These are phyloP conservation scores for Saturnispora kantuleensis DNA, from an alignment of 805 yeast species.

Conservation along the genomic window DNA sequence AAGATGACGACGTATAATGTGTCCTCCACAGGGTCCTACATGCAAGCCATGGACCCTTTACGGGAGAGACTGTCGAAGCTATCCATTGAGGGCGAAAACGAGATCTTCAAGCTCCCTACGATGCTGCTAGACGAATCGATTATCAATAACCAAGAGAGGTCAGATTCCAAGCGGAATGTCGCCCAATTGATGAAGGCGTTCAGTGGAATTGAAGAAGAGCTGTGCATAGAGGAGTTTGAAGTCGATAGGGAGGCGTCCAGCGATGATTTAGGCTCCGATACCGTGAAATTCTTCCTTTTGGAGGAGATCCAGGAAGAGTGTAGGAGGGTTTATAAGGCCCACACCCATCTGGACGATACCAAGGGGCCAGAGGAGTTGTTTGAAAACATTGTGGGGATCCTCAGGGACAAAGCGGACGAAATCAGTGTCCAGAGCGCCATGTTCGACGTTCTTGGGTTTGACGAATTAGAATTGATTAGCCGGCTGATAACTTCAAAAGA, in stretches of 20 bases:
- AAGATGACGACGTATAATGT: slow-evolving; percentile 44
- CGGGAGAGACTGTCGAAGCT: slow-evolving; percentile 35
- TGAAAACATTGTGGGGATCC: slow-evolving; percentile 24
- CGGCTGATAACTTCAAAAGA: slow-evolving; percentile 42
- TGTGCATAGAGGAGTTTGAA: slow-evolving; percentile 9
- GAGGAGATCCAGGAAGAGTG: slow-evolving; percentile 18
- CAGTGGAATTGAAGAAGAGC: slow-evolving; percentile 21
- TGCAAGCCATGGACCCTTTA: slow-evolving; percentile 72
- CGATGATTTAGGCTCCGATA: background rate
- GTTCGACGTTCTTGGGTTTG: slow-evolving; percentile 78
- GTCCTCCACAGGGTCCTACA: slow-evolving; percentile 61
- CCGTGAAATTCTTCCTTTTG: slow-evolving; percentile 10
- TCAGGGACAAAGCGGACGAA: slow-evolving; percentile 33
- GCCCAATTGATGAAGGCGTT: slow-evolving; percentile 23
- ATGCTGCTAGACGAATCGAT: slow-evolving; percentile 25
- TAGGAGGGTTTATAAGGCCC: slow-evolving; percentile 21
- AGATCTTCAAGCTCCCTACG: slow-evolving; percentile 20
- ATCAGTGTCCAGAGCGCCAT: slow-evolving; percentile 61
- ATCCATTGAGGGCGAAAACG: slow-evolving; percentile 19
- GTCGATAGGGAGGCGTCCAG: slow-evolving; percentile 8
- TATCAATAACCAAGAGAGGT: slow-evolving; percentile 15
- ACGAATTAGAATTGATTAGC: slow-evolving; percentile 71
- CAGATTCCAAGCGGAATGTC: slow-evolving; percentile 19
- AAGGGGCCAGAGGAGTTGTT: slow-evolving; percentile 17
- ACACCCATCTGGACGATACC: slow-evolving; percentile 16